These are phyloP conservation scores for Gossypium turneri DNA, from an alignment of 345 rosid genomes.

Conservation along the genomic window DNA sequence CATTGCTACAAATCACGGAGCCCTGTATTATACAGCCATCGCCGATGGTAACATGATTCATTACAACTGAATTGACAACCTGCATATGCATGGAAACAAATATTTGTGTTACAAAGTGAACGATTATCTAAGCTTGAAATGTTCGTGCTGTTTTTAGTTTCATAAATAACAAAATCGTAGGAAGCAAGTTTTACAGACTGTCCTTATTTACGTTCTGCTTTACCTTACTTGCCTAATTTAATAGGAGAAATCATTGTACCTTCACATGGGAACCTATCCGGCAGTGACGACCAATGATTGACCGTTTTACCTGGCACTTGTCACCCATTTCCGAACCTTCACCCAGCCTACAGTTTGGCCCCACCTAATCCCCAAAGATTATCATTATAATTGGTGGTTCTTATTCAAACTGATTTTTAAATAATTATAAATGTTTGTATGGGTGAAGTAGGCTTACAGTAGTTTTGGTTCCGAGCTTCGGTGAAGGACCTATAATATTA, in stretches of 20 bases:
- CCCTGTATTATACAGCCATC: constrained; percentile 94
- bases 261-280: constrained; percentile 94
- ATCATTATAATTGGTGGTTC: background rate
- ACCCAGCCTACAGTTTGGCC: constrained; percentile 87
- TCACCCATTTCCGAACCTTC: constrained; percentile 97
- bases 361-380: constrained; percentile 45
- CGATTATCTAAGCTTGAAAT: background rate
- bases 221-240: background rate
- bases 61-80: constrained; percentile 84
- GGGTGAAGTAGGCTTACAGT: constrained; percentile 45
- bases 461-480: constrained; percentile 84
- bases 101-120: background rate
- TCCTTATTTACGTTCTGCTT: background rate
- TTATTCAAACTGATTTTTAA: constrained; percentile 5
- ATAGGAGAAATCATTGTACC: constrained; percentile 38
- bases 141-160: background rate
- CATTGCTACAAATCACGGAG: constrained; percentile 90
- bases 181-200: background rate
- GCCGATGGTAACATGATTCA: constrained; percentile 83
- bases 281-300: constrained; percentile 94
- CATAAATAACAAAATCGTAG: background rate
- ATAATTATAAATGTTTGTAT: background rate
- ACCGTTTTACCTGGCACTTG: constrained; percentile 92
- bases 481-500: constrained; percentile 75
- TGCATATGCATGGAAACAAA: constrained; percentile 30